Evolutionary conservation across 2,329 filamentous ascomycete species (phyloP), one percentile per base, ranked within the genome.

Genomic region (Cytospora piceae): DNA sequence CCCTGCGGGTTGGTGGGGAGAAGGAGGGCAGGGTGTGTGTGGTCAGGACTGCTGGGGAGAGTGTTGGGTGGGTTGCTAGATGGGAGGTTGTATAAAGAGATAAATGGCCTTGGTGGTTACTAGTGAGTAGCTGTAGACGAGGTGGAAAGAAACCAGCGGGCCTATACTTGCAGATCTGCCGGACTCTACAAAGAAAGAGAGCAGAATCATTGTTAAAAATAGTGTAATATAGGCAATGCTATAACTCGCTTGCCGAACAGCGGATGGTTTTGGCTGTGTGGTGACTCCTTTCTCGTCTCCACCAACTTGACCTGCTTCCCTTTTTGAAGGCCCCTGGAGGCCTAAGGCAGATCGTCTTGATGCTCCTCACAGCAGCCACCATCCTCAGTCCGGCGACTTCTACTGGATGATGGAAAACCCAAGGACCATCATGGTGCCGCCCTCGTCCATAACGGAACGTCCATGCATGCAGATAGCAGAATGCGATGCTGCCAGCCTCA

Each of bases 1-100:
- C 78, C 27, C 51, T 74, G 34, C 69, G 69, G n/a, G 68, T 75
- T 14, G 68, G 71, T 32, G 69, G 69, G 15, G 69, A 74, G 8
- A 76, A 74, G n/a, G 82, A 83, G 65, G 81, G 81, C 2, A 80
- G 77, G 58, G 72, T 92, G 14, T 97, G 94, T 76, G 87, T 99
- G 70, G 87, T 98, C 37, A 84, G 94, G 61, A 90, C 94, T 73
- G 87, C 90, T 1, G 95, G 95, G 1, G 88, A 93, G 77, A 87
- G 81, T 39, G 80, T 95, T 5, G 94, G 92, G 2, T 89, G 94
- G 79, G 76, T 98, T 69, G 94, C 87, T 3, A 81, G 80, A 69
- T 97, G 94, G 94, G 89, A 94, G 71, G 74, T 88, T 70, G 78
- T 88, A 42, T 89, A 58, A 17, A 7, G 29, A 20, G 9, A 24